phyloP scores from a whole-genome alignment of 169 alveolate genomes.

The Cryptosporidium bovis region DNA sequence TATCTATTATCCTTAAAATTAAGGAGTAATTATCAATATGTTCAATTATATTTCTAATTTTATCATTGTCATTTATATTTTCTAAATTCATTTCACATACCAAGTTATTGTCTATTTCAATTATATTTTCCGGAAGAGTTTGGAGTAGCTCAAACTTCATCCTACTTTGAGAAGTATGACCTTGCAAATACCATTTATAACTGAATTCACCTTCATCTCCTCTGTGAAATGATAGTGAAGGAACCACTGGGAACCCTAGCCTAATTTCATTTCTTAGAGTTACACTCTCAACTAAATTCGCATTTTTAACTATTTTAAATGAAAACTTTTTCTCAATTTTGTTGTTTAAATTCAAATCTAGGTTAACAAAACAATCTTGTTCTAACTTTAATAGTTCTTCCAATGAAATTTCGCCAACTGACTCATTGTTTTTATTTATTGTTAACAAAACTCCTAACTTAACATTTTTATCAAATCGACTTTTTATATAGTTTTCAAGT shows the following conservation, averaged over 20 bases:
- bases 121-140: constrained; percentile 10
- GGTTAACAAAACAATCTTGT: not conserved
- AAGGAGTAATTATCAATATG: constrained; percentile 6
- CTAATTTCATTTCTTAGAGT: constrained; percentile 43
- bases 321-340: not conserved
- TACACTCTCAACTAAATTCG: constrained; percentile 13
- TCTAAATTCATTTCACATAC: constrained; percentile 8
- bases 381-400: constrained; percentile 6
- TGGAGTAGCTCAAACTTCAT: not conserved
- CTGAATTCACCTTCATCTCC: constrained; percentile 8
- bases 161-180: not conserved
- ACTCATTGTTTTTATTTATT: not conserved
- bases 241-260: constrained; percentile 59
- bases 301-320: constrained; percentile 7
- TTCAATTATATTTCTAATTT: not conserved
- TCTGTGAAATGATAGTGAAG: constrained; percentile 9
- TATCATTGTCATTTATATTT: not conserved
- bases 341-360: constrained; percentile 1
- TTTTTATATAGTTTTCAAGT: constrained; percentile 17
- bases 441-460: not conserved
- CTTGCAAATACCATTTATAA: constrained; percentile 40
- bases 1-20: constrained; percentile 32
- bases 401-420: not conserved
- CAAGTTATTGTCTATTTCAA: constrained; percentile 13
- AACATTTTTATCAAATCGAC: not conserved